Percentiles rank a stretch among this genome's conserved stretches.
These are phyloP conservation scores for Alternaria arbusti DNA, from an alignment of 2,329 filamentous ascomycete species.

Conservation along the genomic window DNA sequence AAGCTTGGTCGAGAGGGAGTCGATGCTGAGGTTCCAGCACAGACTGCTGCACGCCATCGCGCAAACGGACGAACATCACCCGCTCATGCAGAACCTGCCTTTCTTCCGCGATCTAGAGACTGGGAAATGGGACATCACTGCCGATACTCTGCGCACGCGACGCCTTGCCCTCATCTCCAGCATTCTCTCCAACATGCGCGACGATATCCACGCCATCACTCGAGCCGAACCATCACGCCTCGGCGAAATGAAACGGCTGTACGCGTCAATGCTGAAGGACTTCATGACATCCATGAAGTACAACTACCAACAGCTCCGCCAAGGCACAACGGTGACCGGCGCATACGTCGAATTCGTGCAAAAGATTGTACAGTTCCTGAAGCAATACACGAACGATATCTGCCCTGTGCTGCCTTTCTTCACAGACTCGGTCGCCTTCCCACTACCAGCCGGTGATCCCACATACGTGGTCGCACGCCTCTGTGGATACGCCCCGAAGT, in stretches of 20 bases:
- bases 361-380: slow-evolving; percentile 63
- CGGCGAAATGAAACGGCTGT: slow-evolving; percentile 53
- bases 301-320: slow-evolving; percentile 63
- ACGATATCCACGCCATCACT: slow-evolving; percentile 50
- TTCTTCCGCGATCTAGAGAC: slow-evolving; percentile 54
- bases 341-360: slow-evolving; percentile 69
- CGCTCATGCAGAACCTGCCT: slow-evolving; percentile 63
- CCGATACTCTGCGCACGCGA: slow-evolving; percentile 61
- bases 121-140: slow-evolving; percentile 55
- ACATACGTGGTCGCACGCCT: slow-evolving; percentile 67
- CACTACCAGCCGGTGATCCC: slow-evolving; percentile 65
- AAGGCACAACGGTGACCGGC: slow-evolving; percentile 52
- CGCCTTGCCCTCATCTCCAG: slow-evolving; percentile 63
- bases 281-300: slow-evolving; percentile 67
- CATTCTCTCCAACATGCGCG: slow-evolving; percentile 66
- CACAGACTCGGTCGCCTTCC: slow-evolving; percentile 65
- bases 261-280: slow-evolving; percentile 59
- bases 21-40: slow-evolving; percentile 67
- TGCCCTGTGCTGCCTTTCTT: slow-evolving; percentile 65
- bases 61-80: slow-evolving; percentile 54
- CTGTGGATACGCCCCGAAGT: slow-evolving; percentile 63
- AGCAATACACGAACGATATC: slow-evolving; percentile 66
- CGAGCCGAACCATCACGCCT: slow-evolving; percentile 37
- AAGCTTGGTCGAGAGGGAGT: slow-evolving; percentile 64
- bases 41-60: slow-evolving; percentile 61